Evolutionary conservation across 768 basidiomycete species (phyloP).

Genomic region (Rhizopogon roseolus): DNA sequence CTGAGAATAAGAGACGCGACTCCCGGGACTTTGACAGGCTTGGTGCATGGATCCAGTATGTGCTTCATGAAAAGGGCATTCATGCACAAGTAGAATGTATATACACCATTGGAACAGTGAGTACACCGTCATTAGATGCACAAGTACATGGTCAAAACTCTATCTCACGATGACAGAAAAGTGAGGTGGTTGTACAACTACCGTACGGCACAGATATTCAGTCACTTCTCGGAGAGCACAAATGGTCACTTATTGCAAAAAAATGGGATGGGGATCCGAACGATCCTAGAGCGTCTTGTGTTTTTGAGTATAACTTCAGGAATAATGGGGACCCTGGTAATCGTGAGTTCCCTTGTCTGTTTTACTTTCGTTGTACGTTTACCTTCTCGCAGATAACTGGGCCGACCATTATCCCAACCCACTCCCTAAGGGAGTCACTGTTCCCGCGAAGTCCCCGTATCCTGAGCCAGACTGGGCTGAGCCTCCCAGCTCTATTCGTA

Average conservation of each 20-base stretch:
- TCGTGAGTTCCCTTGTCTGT: constrained; percentile 14
- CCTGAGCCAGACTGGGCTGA: constrained; percentile 19
- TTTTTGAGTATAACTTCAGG: constrained; percentile 27
- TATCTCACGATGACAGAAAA: constrained; percentile 12
- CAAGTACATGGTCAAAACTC: background rate
- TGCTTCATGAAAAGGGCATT: constrained; percentile 12
- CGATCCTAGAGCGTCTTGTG: constrained; percentile 12
- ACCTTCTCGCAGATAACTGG: constrained; percentile 20
- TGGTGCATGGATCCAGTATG: constrained; percentile 19
- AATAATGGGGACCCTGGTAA: constrained; percentile 25
- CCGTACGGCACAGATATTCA: constrained; percentile 16
- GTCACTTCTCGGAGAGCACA: constrained; percentile 24
- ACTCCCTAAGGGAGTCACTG: background rate
- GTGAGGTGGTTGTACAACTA: constrained; percentile 26
- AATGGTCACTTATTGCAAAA: constrained; percentile 12
- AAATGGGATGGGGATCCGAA: constrained; percentile 9
- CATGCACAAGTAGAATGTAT: constrained; percentile 17
- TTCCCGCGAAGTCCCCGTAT: constrained; percentile 23
- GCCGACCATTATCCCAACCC: constrained; percentile 13
- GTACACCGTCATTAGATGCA: constrained; percentile 4
- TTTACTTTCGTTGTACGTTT: background rate
- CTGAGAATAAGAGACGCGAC: constrained; percentile 3
- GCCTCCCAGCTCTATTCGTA: constrained; percentile 13
- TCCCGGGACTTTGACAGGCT: constrained; percentile 16
- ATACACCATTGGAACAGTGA: constrained; percentile 25